phyloP scores from a whole-genome alignment of 2,329 filamentous ascomycete genomes.

The Hymenoscyphus occultus region DNA sequence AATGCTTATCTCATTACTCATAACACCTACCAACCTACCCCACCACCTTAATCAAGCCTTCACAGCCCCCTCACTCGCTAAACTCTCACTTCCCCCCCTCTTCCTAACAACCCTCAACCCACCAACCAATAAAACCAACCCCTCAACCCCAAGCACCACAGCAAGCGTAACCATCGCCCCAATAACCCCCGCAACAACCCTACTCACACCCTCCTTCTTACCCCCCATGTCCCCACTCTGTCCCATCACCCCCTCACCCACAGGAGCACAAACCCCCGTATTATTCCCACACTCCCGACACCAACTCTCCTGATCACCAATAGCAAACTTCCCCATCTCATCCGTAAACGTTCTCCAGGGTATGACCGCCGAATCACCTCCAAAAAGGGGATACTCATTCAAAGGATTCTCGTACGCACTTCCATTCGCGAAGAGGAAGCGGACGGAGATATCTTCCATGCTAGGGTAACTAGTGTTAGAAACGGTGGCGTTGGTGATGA shows the following conservation, averaged over 20 bases:
- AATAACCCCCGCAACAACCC: conserved; percentile 76
- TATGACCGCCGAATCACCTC: conserved; percentile 52
- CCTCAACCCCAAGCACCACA: conserved; percentile 57
- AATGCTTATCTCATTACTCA: too few species aligned
- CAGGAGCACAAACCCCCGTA: conserved; percentile 61
- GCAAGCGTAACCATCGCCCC: conserved; percentile 66
- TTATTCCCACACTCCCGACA: conserved; percentile 73
- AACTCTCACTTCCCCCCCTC: conserved; percentile 33
- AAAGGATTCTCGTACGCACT: conserved; percentile 45
- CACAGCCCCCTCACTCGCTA: not conserved
- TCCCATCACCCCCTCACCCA: conserved; percentile 31
- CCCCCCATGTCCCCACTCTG: conserved; percentile 28
- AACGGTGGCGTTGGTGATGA: conserved; percentile 54
- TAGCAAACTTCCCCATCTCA: conserved; percentile 63
- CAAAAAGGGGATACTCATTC: conserved; percentile 56
- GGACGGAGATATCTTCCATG: conserved; percentile 50
- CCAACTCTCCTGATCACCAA: conserved; percentile 66
- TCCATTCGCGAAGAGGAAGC: conserved; percentile 61
- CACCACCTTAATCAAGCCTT: conserved; percentile 3
- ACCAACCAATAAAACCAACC: conserved; percentile 50
- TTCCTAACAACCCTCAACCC: conserved; percentile 59
- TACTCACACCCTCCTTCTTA: conserved; percentile 50
- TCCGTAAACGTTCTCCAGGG: conserved; percentile 67
- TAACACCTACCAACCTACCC: too few species aligned
- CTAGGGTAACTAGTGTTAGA: conserved; percentile 46